Evolutionary conservation across 306 rosid genomes (phyloP), one percentile per base, ranked within the genome.

Genomic region (Pyrus betulifolia): DNA sequence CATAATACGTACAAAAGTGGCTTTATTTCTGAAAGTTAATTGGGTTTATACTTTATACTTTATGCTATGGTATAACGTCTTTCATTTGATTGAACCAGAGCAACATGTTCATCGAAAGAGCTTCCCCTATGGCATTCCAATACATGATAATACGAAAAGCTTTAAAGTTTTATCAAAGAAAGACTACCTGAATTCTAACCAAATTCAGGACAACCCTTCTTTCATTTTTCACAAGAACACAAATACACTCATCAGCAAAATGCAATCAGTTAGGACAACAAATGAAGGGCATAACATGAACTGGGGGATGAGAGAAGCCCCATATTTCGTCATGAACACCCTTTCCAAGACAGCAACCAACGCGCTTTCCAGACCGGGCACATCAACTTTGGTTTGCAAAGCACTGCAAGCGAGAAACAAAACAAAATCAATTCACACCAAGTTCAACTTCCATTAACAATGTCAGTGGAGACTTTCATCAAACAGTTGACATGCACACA

Each of bases 251-350:
- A 18, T 11, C 15, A 58, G 23, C 3, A 13, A 59, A 28, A n/a
- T 3, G 61, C 33, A 64, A n/a, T 40, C 40, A 65, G 4, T 54
- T 21, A 3, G 42, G 19, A 40, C 27, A 49, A 64, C 65, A 74
- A 81, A 52, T 71, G 69, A 82, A 59, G 25, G 9, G 9, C 78
- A 44, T 76, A 95, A 96, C 98, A 90, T 89, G 58, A 83, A 89
- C 25, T 87, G 93, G 25, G 97, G 98, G 70, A 95, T 90, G 23
- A 90, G 71, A 70, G 92, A 89, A 70, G 98, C 93, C 22, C 98
- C 98, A 21, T 84, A 90, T 62, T 87, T 95, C 5, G 97, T 95
- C 60, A 76, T 86, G 91, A 95, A 95, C 72, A 95, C 51, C 84
- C 91, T 90, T 76, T 95, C 92, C 77, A 95, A 82, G 71, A 94